Evolutionary conservation across 257 asterid genomes (phyloP).

Genomic region (Vinca minor): DNA sequence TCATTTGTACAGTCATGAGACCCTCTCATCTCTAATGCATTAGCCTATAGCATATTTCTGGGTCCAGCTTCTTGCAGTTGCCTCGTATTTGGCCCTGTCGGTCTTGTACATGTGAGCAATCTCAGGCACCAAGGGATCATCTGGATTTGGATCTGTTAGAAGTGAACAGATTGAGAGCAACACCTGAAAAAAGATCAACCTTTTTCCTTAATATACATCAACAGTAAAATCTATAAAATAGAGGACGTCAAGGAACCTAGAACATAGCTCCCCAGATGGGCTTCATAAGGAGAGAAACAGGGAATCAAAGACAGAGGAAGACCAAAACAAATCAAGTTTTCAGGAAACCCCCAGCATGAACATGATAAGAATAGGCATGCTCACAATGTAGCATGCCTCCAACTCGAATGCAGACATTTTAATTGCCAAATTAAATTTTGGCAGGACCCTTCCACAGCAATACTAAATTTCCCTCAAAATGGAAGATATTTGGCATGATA

Average conservation of each 20-base stretch:
- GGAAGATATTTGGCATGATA: background rate
- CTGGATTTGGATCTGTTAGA: constrained; percentile 80
- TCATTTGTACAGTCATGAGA: constrained; percentile 25
- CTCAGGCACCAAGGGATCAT: constrained; percentile 77
- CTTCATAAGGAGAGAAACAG: background rate
- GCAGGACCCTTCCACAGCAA: background rate
- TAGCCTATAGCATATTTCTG: constrained; percentile 85
- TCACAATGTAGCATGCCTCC: background rate
- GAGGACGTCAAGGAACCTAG: background rate
- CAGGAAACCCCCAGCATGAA: no score
- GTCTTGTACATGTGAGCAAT: constrained; percentile 89
- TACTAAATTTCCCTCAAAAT: background rate
- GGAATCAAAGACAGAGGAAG: background rate
- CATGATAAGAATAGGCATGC: background rate
- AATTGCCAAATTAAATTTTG: background rate
- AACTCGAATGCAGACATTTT: background rate
- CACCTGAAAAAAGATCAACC: constrained; percentile 49
- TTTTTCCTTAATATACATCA: background rate
- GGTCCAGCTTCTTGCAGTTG: constrained; percentile 87
- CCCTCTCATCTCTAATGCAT: background rate
- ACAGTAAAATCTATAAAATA: background rate
- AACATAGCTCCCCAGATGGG: background rate
- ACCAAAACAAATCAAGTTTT: background rate
- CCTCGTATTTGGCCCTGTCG: constrained; percentile 66
- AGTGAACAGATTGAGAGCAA: constrained; percentile 75